A percentile compares a stretch with the other conserved stretches of the same genome.
phyloP scores from a whole-genome alignment of 495 filamentous ascomycete species.

The Penicillium angulare region DNA sequence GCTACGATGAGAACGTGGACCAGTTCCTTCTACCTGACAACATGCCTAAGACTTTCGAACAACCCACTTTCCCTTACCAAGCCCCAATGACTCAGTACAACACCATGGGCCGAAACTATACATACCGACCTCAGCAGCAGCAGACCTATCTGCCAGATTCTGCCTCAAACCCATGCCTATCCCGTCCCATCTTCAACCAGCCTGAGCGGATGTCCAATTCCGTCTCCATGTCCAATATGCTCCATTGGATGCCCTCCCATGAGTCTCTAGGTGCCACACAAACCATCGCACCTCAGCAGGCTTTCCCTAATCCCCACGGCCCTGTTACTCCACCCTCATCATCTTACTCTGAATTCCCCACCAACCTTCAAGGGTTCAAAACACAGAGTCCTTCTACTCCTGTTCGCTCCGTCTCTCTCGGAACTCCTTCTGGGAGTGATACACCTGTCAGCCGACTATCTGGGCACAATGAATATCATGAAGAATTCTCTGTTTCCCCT shows the following conservation, averaged over 20 bases:
- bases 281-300: constrained; percentile 42
- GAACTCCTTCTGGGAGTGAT: constrained; percentile 36
- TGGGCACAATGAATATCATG: constrained; percentile 35
- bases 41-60: constrained; percentile 40
- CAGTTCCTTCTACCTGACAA: constrained; percentile 44
- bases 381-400: constrained; percentile 43
- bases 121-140: constrained; percentile 37
- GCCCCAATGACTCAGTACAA: constrained; percentile 38
- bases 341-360: constrained; percentile 42
- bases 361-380: constrained; percentile 37
- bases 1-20: constrained; percentile 45
- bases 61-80: constrained; percentile 34
- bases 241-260: constrained; percentile 38
- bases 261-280: constrained; percentile 41
- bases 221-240: constrained; percentile 45
- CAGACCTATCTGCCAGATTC: constrained; percentile 41
- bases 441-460: constrained; percentile 43
- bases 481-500: constrained; percentile 41
- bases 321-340: constrained; percentile 43
- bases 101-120: constrained; percentile 37
- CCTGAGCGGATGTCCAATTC: constrained; percentile 40
- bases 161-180: constrained; percentile 42
- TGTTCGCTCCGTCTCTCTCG: constrained; percentile 40
- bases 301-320: constrained; percentile 16
- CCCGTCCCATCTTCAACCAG: constrained; percentile 45